These are phyloP conservation scores for Cladosporium velox DNA, from an alignment of 2,329 filamentous ascomycete genomes.

Conservation along the genomic window DNA sequence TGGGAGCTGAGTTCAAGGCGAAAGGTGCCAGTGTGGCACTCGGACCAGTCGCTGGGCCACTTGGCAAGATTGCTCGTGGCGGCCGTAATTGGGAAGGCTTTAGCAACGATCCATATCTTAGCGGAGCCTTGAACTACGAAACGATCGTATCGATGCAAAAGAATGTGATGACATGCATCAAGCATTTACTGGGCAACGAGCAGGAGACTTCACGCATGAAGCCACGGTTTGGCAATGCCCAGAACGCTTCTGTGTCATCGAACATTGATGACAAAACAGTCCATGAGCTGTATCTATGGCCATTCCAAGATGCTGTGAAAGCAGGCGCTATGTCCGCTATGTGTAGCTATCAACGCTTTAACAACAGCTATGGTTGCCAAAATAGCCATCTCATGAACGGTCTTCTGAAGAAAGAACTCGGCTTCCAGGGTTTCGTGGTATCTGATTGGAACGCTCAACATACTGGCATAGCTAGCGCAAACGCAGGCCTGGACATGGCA, in stretches of 20 bases:
- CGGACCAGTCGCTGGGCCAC: slow-evolving; percentile 36
- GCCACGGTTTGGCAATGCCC: slow-evolving; percentile 24
- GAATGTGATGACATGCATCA: slow-evolving; percentile 44
- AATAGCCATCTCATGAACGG: slow-evolving; percentile 63
- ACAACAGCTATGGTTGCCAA: slow-evolving; percentile 68
- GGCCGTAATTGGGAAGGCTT: slow-evolving; percentile 38
- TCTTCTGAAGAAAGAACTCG: slow-evolving; percentile 64
- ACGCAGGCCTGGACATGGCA: slow-evolving; percentile 36
- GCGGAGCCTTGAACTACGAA: slow-evolving; percentile 33
- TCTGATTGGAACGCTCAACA: slow-evolving; percentile 48
- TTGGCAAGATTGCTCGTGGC: slow-evolving; percentile 34
- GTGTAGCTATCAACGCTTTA: slow-evolving; percentile 74
- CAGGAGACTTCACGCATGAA: slow-evolving; percentile 34
- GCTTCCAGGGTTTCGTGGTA: slow-evolving; percentile 46
- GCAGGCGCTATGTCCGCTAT: slow-evolving; percentile 67
- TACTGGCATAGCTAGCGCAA: slow-evolving; percentile 30
- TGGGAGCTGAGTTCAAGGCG: slow-evolving; percentile 38
- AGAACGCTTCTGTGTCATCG: slow-evolving; percentile 50
- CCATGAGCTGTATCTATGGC: slow-evolving; percentile 42
- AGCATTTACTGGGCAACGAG: slow-evolving; percentile 38
- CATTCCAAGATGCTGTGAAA: slow-evolving; percentile 68
- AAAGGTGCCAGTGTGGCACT: slow-evolving; percentile 37
- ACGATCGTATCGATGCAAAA: slow-evolving; percentile 35
- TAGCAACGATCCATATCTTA: slow-evolving; percentile 30
- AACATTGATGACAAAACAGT: slow-evolving; percentile 28